Evolutionary conservation across 1,284 basidiomycete species (phyloP).

Genomic region (Phlebopus sp.): DNA sequence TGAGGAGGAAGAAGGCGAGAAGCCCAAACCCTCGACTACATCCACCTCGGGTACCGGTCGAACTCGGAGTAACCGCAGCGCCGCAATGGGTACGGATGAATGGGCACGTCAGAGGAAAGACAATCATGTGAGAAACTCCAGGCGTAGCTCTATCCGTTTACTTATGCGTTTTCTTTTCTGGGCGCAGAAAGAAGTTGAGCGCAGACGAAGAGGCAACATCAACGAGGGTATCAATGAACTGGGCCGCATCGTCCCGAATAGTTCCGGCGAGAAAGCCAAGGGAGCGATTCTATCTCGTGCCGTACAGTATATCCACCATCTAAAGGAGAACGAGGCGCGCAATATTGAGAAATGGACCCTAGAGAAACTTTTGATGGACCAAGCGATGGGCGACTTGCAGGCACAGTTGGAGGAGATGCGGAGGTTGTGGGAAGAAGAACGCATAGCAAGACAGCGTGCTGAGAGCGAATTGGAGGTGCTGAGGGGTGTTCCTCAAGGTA

Average conservation of each 20-base stretch:
- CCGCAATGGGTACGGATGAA: constrained; percentile 70
- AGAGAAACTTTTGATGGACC: constrained; percentile 89
- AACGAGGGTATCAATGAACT: constrained; percentile 95
- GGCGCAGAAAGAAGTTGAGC: constrained; percentile 94
- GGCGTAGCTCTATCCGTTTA: neutral
- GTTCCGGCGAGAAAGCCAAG: constrained; percentile 85
- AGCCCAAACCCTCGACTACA: constrained; percentile 19
- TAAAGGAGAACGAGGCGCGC: constrained; percentile 86
- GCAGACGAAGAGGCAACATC: constrained; percentile 89
- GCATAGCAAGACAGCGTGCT: constrained; percentile 49
- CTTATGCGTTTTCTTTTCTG: constrained; percentile 3
- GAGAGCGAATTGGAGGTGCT: constrained; percentile 60
- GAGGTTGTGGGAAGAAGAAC: constrained; percentile 71
- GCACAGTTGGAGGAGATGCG: constrained; percentile 76
- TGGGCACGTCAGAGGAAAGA: constrained; percentile 83
- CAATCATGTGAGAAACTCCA: constrained; percentile 62
- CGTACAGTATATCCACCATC: constrained; percentile 85
- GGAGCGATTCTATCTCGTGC: constrained; percentile 83
- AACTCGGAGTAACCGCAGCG: constrained; percentile 44
- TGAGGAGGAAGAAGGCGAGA: constrained; percentile 36
- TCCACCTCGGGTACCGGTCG: constrained; percentile 36
- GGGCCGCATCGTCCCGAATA: constrained; percentile 83
- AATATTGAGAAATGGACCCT: constrained; percentile 96
- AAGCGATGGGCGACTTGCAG: constrained; percentile 83
- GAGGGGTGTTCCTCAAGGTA: constrained; percentile 32